Evolutionary conservation across 805 yeast species (phyloP).

Genomic region (Cyberlindnera mississippiensis): DNA sequence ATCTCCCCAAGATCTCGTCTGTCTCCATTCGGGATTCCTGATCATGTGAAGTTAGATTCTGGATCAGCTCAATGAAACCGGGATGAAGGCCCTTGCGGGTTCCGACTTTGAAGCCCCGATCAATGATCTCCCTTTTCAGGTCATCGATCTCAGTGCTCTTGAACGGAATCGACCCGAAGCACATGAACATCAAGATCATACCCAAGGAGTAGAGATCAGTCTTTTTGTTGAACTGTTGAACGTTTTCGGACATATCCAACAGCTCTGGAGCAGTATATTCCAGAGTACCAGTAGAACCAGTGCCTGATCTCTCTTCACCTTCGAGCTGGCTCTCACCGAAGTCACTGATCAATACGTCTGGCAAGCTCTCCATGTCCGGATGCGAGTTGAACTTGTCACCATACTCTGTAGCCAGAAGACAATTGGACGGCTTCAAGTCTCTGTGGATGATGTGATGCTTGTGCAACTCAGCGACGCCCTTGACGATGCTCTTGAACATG

Average conservation of each 20-base stretch:
- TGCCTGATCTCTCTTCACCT: constrained; percentile 58
- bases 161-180: constrained; percentile 71
- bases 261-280: constrained; percentile 85
- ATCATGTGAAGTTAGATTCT: constrained; percentile 33
- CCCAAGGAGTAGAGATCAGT: constrained; percentile 85
- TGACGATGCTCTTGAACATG: constrained; percentile 61
- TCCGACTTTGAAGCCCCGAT: constrained; percentile 13
- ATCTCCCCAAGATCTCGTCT: constrained; percentile 31
- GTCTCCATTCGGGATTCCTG: constrained; percentile 42
- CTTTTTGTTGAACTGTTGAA: constrained; percentile 53
- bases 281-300: constrained; percentile 84
- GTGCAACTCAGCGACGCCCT: constrained; percentile 73
- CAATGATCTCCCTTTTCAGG: constrained; percentile 33
- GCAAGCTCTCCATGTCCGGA: constrained; percentile 35
- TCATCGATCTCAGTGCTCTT: constrained; percentile 23
- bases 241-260: constrained; percentile 10
- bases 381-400: constrained; percentile 13
- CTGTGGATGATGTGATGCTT: constrained; percentile 76
- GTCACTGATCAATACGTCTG: constrained; percentile 78
- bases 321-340: constrained; percentile 85
- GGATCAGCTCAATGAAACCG: constrained; percentile 36
- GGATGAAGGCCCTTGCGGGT: constrained; percentile 24
- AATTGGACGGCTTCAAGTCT: constrained; percentile 86
- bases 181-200: constrained; percentile 70
- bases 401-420: constrained; percentile 45